These are phyloP conservation scores for Aphanomyces astaci DNA, from an alignment of 352 stramenopile species.

Conservation along the genomic window DNA sequence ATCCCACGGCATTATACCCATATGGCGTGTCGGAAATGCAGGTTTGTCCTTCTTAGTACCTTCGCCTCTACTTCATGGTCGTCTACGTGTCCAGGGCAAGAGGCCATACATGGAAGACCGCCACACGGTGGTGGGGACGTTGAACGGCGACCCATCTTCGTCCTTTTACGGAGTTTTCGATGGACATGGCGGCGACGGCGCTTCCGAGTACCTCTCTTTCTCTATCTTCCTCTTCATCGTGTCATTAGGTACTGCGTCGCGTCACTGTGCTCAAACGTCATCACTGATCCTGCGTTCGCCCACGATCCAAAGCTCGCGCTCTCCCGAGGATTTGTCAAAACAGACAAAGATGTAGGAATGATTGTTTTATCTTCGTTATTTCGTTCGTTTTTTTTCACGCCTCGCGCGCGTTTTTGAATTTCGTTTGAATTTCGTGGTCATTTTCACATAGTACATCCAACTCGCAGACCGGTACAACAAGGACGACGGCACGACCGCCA, in stretches of 20 bases:
- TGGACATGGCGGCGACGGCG: constrained; percentile 84
- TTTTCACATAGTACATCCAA: constrained; percentile 57
- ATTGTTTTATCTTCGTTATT: background rate
- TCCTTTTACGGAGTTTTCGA: constrained; percentile 93
- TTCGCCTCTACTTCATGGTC: background rate
- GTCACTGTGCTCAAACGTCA: constrained; percentile 76
- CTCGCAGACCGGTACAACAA: constrained; percentile 72
- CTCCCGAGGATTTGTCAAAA: constrained; percentile 72
- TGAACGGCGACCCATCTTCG: constrained; percentile 71
- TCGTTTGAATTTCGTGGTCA: no score
- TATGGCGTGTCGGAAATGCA: constrained; percentile 81
- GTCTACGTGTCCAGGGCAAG: constrained; percentile 32
- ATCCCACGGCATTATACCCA: constrained; percentile 64
- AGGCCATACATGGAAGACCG: constrained; percentile 89
- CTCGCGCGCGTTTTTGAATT: no score
- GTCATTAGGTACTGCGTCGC: constrained; percentile 66
- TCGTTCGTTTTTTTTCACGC: no score
- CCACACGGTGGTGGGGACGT: constrained; percentile 60
- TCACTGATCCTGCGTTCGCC: constrained; percentile 51
- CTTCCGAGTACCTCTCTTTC: constrained; percentile 69
- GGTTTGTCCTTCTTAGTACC: constrained; percentile 20
- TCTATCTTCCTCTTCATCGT: background rate
- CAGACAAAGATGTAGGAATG: constrained; percentile 55
- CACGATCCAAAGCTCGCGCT: constrained; percentile 61
- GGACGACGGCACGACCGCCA: constrained; percentile 86